Evolutionary conservation across 169 alveolate genomes (phyloP).

Genomic region (Plasmodium berghei): DNA sequence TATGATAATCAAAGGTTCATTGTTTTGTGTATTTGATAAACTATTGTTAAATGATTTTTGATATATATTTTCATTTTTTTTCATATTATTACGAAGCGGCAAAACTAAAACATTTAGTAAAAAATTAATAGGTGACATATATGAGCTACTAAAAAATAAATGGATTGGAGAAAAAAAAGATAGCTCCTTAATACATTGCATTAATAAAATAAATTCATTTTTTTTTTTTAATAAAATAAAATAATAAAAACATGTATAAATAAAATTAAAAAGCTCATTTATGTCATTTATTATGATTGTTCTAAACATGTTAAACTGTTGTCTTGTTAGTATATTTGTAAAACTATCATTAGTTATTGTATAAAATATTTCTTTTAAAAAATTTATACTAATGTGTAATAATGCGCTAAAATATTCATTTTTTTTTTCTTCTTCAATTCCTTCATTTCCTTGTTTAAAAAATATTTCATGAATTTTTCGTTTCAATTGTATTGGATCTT

Average conservation of each 20-base stretch:
- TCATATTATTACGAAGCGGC: too few species aligned
- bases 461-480: neutral
- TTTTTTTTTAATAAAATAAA: conserved; percentile 12
- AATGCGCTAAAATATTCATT: conserved; percentile 10
- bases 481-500: neutral
- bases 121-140: conserved; percentile 28
- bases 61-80: too few species aligned
- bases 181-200: conserved; percentile 55
- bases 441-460: neutral
- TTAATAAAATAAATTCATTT: conserved; percentile 24
- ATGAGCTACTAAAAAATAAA: conserved; percentile 19
- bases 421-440: neutral
- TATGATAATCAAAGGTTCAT: neutral
- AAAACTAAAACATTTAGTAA: conserved; percentile 10
- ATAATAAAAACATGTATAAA: conserved; percentile 24
- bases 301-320: conserved; percentile 31
- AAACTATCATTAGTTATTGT: conserved; percentile 37
- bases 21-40: too few species aligned
- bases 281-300: conserved; percentile 19
- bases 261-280: conserved; percentile 28
- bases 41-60: too few species aligned
- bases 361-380: conserved; percentile 41
- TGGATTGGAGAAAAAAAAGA: conserved; percentile 57
- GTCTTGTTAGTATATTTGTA: conserved; percentile 12
- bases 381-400: conserved; percentile 57